Percentiles rank a stretch among this genome's conserved stretches.
These are phyloP conservation scores for Aspergillus brasiliensis DNA, from an alignment of 2,329 filamentous ascomycete species.

Conservation along the genomic window DNA sequence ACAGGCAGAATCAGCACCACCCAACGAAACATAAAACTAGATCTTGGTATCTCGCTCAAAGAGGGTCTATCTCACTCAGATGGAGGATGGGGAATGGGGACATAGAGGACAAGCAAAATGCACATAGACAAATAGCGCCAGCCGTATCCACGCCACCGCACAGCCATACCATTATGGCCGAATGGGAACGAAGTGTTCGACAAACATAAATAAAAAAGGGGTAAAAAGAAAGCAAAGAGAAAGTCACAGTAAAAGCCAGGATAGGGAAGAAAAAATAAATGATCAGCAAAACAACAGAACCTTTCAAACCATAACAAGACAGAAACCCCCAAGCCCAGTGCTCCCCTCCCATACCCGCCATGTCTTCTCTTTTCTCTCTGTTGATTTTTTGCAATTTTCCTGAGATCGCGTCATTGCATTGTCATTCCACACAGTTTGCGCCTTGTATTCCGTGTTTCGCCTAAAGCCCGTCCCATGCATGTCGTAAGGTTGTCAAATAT, in stretches of 20 bases:
- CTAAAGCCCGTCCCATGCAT: slow-evolving; percentile 45
- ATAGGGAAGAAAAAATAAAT: slow-evolving; percentile 15
- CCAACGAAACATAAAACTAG: slow-evolving; percentile 33
- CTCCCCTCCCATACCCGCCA: slow-evolving; percentile 5
- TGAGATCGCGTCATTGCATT: slow-evolving; percentile 19
- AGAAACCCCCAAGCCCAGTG: slow-evolving; percentile 13
- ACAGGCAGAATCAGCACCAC: slow-evolving; percentile 15
- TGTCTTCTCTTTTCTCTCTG: slow-evolving; percentile 9
- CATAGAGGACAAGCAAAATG: slow-evolving; percentile 33
- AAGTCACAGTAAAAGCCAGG: slow-evolving; percentile 21
- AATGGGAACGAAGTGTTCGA: slow-evolving; percentile 21
- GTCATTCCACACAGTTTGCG: slow-evolving; percentile 37
- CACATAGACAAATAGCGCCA: slow-evolving; percentile 39
- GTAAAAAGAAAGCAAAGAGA: slow-evolving; percentile 26
- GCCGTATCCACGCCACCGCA: slow-evolving; percentile 38
- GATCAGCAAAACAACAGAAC: slow-evolving; percentile 10
- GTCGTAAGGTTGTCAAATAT: slow-evolving; percentile 41
- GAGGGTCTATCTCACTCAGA: slow-evolving; percentile 41
- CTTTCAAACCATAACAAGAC: slow-evolving; percentile 19
- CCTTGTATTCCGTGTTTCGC: slow-evolving; percentile 43
- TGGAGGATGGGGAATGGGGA: slow-evolving; percentile 29
- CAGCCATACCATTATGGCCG: slow-evolving; percentile 33
- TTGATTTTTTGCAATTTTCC: slow-evolving; percentile 10
- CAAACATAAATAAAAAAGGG: slow-evolving; percentile 20
- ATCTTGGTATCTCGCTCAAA: slow-evolving; percentile 46